Evolutionary conservation across 2,329 filamentous ascomycete genomes (phyloP).

Genomic region (Xylaria sp.): DNA sequence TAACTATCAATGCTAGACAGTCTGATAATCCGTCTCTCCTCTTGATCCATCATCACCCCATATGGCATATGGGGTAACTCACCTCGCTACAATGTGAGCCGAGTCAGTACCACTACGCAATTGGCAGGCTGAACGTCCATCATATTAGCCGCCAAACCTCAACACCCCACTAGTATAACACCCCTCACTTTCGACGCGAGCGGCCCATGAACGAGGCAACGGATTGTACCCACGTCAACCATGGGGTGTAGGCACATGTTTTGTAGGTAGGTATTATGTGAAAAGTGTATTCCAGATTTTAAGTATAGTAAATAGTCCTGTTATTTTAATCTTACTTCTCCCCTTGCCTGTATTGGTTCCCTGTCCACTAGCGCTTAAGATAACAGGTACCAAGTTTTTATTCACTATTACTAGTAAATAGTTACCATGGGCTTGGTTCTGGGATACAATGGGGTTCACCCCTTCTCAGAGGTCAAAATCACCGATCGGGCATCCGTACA

Average conservation of each 20-base stretch:
- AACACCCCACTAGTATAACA: conserved; percentile 33
- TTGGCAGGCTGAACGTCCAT: conserved; percentile 43
- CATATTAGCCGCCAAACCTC: conserved; percentile 49
- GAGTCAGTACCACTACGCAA: conserved; percentile 42
- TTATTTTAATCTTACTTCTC: conserved; percentile 1
- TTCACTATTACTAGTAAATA: neutral
- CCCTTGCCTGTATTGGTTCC: neutral
- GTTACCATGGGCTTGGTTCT: conserved; percentile 54
- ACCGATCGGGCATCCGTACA: conserved; percentile 66
- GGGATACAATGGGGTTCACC: conserved; percentile 64
- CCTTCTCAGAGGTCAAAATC: conserved; percentile 64
- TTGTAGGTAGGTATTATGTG: conserved; percentile 7
- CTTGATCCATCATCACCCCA: neutral
- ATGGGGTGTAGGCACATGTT: conserved; percentile 25
- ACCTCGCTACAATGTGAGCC: conserved; percentile 43
- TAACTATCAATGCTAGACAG: neutral
- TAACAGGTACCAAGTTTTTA: neutral
- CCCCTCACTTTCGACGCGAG: conserved; percentile 43
- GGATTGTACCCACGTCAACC: conserved; percentile 15
- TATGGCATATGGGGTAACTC: conserved; percentile 13
- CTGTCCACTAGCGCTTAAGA: conserved; percentile 9
- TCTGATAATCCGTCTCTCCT: neutral
- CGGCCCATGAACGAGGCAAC: conserved; percentile 13
- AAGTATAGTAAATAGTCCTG: neutral
- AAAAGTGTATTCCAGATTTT: conserved; percentile 10